These are phyloP conservation scores for Phaffomyces antillensis DNA, from an alignment of 805 yeast species.

Conservation along the genomic window DNA sequence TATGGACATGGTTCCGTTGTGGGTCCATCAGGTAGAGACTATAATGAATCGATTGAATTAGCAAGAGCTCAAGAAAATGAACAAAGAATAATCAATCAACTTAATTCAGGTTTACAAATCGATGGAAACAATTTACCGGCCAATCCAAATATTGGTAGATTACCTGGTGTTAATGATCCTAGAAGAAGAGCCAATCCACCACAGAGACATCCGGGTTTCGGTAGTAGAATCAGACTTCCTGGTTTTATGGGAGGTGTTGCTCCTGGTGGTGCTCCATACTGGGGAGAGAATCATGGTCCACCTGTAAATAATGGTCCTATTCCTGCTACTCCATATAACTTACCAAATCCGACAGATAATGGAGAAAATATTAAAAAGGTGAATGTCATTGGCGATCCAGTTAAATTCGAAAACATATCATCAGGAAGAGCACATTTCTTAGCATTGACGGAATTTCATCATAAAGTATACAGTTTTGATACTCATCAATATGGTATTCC, in stretches of 20 bases:
- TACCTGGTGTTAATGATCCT: neutral
- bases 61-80: conserved; percentile 9
- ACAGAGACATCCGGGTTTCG: too few relatives aligned
- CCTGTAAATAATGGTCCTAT: neutral
- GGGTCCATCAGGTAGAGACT: conserved; percentile 34
- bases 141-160: neutral
- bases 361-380: conserved; percentile 5
- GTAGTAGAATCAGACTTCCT: neutral
- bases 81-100: neutral
- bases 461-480: conserved; percentile 29
- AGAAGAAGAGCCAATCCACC: neutral
- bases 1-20: conserved; percentile 33
- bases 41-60: conserved; percentile 13
- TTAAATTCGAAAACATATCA: conserved; percentile 40
- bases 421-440: conserved; percentile 62
- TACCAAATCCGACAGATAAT: neutral
- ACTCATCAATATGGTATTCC: conserved; percentile 6
- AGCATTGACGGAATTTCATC: conserved; percentile 42
- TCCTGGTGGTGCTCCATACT: too few relatives aligned
- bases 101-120: neutral
- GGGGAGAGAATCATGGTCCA: neutral
- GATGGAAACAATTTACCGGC: neutral
- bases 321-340: neutral
- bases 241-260: neutral
- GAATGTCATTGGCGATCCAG: conserved; percentile 14